Conservation (phyloP, 1,284 basidiomycete genomes). For the Sutorius eximius region DNA sequence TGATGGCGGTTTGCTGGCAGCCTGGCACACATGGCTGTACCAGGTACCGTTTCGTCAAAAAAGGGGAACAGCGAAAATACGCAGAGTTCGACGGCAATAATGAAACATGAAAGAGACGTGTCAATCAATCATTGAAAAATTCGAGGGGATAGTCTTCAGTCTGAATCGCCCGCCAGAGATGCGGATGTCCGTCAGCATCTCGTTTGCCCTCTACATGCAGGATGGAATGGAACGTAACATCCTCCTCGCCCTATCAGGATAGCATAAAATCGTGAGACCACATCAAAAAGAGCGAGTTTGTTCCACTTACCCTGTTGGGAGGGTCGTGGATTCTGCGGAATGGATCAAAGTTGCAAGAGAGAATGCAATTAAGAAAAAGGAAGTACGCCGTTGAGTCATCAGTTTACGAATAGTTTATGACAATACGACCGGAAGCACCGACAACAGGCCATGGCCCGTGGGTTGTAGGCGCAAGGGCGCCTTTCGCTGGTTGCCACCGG, state of each 20-base stretch:
- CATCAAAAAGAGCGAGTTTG: neutral
- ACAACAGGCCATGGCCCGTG: slow-evolving; percentile 7
- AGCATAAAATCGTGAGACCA: slow-evolving; percentile 12
- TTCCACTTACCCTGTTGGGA: slow-evolving; percentile 57
- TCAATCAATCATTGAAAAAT: slow-evolving; percentile 57
- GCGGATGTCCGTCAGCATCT: slow-evolving; percentile 52
- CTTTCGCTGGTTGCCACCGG: neutral
- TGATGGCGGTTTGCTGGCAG: slow-evolving; percentile 1
- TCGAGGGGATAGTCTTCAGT: slow-evolving; percentile 55
- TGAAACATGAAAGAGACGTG: neutral
- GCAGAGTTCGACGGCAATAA: neutral
- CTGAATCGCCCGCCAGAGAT: slow-evolving; percentile 65
- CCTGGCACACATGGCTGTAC: slow-evolving; percentile 14
- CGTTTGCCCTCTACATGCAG: slow-evolving; percentile 61
- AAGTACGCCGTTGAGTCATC: slow-evolving; percentile 12
- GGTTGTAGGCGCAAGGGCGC: neutral
- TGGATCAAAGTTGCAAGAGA: slow-evolving; percentile 2
- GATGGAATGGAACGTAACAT: slow-evolving; percentile 69
- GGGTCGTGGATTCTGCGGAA: slow-evolving; percentile 65
- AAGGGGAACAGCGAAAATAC: neutral
- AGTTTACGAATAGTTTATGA: slow-evolving; percentile 5
- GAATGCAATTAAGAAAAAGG: slow-evolving; percentile 5
- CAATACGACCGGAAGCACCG: slow-evolving; percentile 5
- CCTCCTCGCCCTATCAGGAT: slow-evolving; percentile 53
- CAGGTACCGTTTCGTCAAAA: slow-evolving; percentile 23